Base-by-base conservation (phyloP, 1,284 basidiomycete species). In the Bjerkandera adusta region DNA sequence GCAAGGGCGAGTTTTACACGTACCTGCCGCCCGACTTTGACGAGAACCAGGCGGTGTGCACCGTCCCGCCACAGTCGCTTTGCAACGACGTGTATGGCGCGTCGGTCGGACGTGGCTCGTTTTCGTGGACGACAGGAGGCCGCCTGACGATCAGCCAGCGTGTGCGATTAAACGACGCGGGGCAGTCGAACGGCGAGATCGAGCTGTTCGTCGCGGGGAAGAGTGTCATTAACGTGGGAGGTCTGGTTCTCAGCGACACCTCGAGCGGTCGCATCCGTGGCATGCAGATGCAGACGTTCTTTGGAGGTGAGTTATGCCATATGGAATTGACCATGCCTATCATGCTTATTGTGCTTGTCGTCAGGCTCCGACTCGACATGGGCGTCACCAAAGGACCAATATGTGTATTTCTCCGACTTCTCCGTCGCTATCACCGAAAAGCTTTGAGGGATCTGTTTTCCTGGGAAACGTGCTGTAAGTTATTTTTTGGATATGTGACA, bases 391-490 rank as follows among this genome's bases (percentile, higher is more conserved):
- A 61, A 64, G 6, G 74, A 73, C 1, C 76, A 77, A 3, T 72
- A 82, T 56, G 77, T 80, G 1, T 86, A 81, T 59, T 86, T 75
- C 67, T 77, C 82, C 47, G 82, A 85, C 58, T 70, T 87, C 48
- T 67, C 55, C 5, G 42, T 57, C n/a, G 55, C 55, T 16, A 53
- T 57, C 48, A 55, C 53, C 13, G 47, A 57, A 43, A 36, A 25
- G 32, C 38, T 53, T 3, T 56, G 27, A 52, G n/a, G n/a, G n/a
- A n/a, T n/a, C 35, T 42, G n/a, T n/a, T n/a, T n/a, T n/a, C n/a
- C n/a, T n/a, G n/a, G n/a, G n/a, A n/a, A n/a, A n/a, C n/a, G n/a
- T n/a, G n/a, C n/a, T n/a, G n/a, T n/a, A n/a, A n/a, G n/a, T n/a
- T n/a, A n/a, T n/a, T n/a, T n/a, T n/a, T n/a, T n/a, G n/a, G n/a